phyloP scores from a whole-genome alignment of 2,329 filamentous ascomycete species.

The Mycogone perniciosa region DNA sequence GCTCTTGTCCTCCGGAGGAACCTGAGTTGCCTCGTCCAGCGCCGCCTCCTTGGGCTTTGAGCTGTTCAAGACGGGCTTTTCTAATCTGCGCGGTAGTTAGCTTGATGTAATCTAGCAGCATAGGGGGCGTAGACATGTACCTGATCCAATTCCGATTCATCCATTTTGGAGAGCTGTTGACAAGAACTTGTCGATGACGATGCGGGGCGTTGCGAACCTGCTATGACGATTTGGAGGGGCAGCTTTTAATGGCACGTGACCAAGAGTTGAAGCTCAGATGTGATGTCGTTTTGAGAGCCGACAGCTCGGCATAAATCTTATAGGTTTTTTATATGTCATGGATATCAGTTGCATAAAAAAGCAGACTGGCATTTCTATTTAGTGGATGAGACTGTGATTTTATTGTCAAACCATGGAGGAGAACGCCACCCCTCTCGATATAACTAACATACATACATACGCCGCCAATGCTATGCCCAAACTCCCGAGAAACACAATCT shows the following conservation, averaged over 20 bases:
- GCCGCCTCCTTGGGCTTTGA: constrained; percentile 65
- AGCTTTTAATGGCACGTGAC: constrained; percentile 20
- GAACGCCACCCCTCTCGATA: background rate
- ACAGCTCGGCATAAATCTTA: no score
- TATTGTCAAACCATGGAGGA: background rate
- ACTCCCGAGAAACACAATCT: background rate
- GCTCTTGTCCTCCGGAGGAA: constrained; percentile 42
- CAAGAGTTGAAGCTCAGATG: background rate
- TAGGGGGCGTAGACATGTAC: constrained; percentile 12
- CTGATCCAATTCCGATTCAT: constrained; percentile 36
- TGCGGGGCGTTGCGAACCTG: constrained; percentile 1
- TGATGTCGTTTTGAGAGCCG: no score
- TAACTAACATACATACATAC: background rate
- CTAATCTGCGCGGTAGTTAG: constrained; percentile 57
- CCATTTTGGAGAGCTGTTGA: constrained; percentile 26
- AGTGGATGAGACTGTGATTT: background rate
- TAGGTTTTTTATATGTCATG: no score
- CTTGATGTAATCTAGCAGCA: background rate
- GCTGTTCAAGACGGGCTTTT: constrained; percentile 85
- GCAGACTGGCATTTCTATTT: no score
- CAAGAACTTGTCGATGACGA: background rate
- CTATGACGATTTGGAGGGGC: constrained; percentile 19
- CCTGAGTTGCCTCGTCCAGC: constrained; percentile 38
- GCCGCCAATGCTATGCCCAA: constrained; percentile 11
- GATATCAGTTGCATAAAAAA: no score